Conservation (phyloP, 768 basidiomycete species). For the Exsudoporus frostii region DNA sequence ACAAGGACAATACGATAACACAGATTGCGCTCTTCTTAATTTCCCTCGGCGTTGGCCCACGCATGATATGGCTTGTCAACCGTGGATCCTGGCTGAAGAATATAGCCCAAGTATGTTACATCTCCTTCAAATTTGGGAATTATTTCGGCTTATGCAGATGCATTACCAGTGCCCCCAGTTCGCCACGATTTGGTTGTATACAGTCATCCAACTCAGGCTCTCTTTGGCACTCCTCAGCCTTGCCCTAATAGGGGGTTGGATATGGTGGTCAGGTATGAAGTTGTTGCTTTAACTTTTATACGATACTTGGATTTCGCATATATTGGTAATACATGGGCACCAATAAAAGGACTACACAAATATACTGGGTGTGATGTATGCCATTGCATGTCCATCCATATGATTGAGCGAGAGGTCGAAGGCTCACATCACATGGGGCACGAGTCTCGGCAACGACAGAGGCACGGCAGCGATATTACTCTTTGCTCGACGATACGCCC, state of each 20-base stretch:
- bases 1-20: conserved; percentile 52
- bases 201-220: conserved; percentile 66
- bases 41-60: conserved; percentile 53
- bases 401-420: not conserved
- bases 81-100: conserved; percentile 65
- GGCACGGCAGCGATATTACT: conserved; percentile 28
- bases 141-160: not conserved
- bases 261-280: conserved; percentile 61
- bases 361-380: conserved; percentile 9
- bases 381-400: not conserved
- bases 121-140: not conserved
- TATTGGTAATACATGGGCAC: not conserved
- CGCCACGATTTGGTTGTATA: conserved; percentile 76
- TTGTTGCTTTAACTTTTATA: conserved; percentile 30
- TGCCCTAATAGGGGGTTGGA: conserved; percentile 48
- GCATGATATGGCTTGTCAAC: conserved; percentile 72
- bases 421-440: not conserved
- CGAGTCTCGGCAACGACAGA: not conserved
- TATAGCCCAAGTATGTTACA: conserved; percentile 62
- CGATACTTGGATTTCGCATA: not conserved
- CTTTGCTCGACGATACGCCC: conserved; percentile 81
- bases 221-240: conserved; percentile 59
- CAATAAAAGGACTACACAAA: not conserved
- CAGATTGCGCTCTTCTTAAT: conserved; percentile 60
- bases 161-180: conserved; percentile 64